Conservation (phyloP, 2,329 filamentous ascomycete species). For the Paracamarosporium sp. region DNA sequence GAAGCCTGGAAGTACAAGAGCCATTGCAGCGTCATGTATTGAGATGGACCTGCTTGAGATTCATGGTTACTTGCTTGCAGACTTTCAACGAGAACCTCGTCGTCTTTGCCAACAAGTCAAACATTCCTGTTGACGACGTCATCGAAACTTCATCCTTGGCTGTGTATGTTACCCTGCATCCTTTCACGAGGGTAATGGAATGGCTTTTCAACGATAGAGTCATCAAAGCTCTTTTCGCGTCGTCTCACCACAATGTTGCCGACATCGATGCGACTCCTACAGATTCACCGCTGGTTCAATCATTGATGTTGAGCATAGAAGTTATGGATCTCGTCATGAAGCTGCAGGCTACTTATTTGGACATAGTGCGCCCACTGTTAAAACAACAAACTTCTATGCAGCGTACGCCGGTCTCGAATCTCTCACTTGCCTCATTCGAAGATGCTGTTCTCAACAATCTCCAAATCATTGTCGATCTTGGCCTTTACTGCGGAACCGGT, state of each 20-base stretch:
- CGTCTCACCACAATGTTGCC: conserved; percentile 76
- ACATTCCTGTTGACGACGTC: conserved; percentile 74
- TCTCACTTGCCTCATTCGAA: conserved; percentile 86
- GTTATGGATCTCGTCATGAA: conserved; percentile 84
- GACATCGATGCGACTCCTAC: conserved; percentile 75
- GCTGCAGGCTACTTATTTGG: conserved; percentile 87
- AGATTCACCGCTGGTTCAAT: conserved; percentile 81
- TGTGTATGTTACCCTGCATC: conserved; percentile 84
- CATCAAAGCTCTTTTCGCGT: conserved; percentile 76
- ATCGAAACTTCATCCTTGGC: conserved; percentile 77
- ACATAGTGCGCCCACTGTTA: conserved; percentile 82
- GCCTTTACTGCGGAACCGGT: conserved; percentile 84
- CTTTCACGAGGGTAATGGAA: conserved; percentile 94
- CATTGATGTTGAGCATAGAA: conserved; percentile 80
- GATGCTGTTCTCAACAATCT: conserved; percentile 87
- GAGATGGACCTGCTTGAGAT: conserved; percentile 81
- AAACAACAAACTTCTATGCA: conserved; percentile 69
- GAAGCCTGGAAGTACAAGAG: conserved; percentile 67
- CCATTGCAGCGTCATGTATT: conserved; percentile 74
- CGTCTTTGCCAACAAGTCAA: conserved; percentile 80
- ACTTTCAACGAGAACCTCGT: conserved; percentile 96
- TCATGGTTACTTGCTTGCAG: conserved; percentile 77
- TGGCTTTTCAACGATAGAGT: conserved; percentile 97
- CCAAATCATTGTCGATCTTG: conserved; percentile 78
- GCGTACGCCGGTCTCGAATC: conserved; percentile 70